Base-by-base conservation (phyloP, 164 flowering plant species). In the Litsea cubeba region DNA sequence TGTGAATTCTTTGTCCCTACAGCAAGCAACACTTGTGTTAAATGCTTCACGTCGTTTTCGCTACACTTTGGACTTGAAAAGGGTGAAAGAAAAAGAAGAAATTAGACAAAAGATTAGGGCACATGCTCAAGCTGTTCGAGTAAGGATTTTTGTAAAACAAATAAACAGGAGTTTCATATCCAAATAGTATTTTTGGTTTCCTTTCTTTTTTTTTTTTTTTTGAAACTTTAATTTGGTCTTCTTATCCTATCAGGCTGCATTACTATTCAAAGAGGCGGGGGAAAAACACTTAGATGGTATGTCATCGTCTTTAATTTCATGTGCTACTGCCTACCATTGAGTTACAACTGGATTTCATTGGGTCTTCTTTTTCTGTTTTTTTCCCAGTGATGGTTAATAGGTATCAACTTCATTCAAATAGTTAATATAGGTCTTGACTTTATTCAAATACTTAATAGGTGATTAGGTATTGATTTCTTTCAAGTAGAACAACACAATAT, bases 41-140 rank as follows among this genome's bases (percentile, higher is more conserved):
- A 95, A 95, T 92, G 99, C 99, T 77, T 93, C 98, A 70, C 90
- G 99, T 8, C 87, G 99, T 76, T 95, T 95, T 76, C 90, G 99
- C 0, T 95, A 95, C 78, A 95, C 99, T 18, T 79, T 95, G 85
- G 98, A 95, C 84, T 77, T 95, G 83, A 92, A 88, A 79, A 93
- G 79, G 82, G 91, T 88, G 84, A 92, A 88, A 81, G 98, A 93
- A 75, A 90, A 84, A 83, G 83, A 82, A 71, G 82, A 90, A 71
- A 76, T 79, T 20, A 76, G 92, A 58, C 84, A 87, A 76, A 95
- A 88, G 81, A 92, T 95, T 62, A 85, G 98, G 84, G 86, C 92
- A 10, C 97, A 93, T 86, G 97, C 94, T 20, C 95, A 95, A 85
- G 99, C 90, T 57, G 85, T 95, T 68, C 83, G 97, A 75, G 99